These are phyloP conservation scores for Phoma sp. DNA, from an alignment of 2,329 filamentous ascomycete species.

Conservation along the genomic window DNA sequence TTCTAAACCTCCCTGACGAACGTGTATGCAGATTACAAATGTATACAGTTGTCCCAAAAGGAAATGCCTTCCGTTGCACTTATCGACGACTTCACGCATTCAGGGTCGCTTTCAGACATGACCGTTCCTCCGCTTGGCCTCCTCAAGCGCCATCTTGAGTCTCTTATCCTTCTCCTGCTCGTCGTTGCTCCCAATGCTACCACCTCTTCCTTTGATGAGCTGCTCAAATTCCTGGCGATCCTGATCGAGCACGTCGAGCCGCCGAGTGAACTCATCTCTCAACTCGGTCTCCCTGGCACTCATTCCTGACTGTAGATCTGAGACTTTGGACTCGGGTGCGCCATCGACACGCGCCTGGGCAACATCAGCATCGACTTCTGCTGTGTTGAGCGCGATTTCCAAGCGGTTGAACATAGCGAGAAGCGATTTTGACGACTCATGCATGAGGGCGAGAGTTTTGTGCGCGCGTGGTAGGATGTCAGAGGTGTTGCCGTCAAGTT, in stretches of 20 bases:
- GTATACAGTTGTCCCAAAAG: neutral
- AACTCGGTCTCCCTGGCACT: slow-evolving; percentile 40
- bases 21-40: neutral
- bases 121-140: slow-evolving; percentile 62
- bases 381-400: slow-evolving; percentile 58
- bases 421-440: slow-evolving; percentile 47
- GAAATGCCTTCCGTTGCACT: neutral
- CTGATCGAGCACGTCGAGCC: slow-evolving; percentile 49
- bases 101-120: slow-evolving; percentile 18
- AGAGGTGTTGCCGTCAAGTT: slow-evolving; percentile 37
- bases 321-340: slow-evolving; percentile 49
- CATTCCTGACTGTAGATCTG: slow-evolving; percentile 46
- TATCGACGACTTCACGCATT: too few relatives aligned
- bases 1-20: too few relatives aligned
- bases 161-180: slow-evolving; percentile 55
- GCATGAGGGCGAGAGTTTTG: slow-evolving; percentile 45
- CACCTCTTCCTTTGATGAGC: slow-evolving; percentile 26
- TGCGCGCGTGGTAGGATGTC: slow-evolving; percentile 34
- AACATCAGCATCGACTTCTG: slow-evolving; percentile 61
- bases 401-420: slow-evolving; percentile 54
- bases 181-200: slow-evolving; percentile 22
- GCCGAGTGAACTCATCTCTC: slow-evolving; percentile 44
- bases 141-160: slow-evolving; percentile 58
- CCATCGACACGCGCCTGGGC: slow-evolving; percentile 58
- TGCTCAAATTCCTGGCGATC: slow-evolving; percentile 40